Base-by-base conservation (phyloP, 345 rosid species). In the Boechera divaricarpa region DNA sequence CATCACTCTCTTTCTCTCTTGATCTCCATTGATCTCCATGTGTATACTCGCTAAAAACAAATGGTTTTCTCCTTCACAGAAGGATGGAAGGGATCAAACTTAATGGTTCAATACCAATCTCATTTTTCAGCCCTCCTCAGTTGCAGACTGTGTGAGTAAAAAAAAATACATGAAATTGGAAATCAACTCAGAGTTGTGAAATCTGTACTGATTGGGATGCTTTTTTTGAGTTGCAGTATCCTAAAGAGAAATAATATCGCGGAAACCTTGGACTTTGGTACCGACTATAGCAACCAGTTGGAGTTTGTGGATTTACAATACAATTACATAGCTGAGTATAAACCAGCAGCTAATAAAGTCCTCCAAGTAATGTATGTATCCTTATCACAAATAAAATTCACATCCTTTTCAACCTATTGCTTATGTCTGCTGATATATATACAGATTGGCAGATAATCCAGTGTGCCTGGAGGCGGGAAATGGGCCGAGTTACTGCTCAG, bases 131-230 rank as follows among this genome's bases (percentile, higher is more conserved):
- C 82, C 86, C 87, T 70, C 4, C 70, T 61, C 39, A 76, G 47
- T 84, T 96, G 74, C 87, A 90, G 83, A 90, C 87, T 1, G 87
- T 89, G 99, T 96, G 63, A 83, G 98, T 78, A 4, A 9, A 53
- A 10, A 39, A 47, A 15, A 49, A 18, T 36, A 54, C 49, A 45
- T 41, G 24, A 47, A 47, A 69, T 11, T 35, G 1, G 1, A 13
- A 29, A 51, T 13, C 2, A 53, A 29, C 39, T 44, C 15, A 32
- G 28, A 16, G 0, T 9, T 57, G 26, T 59, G 15, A 63, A 51
- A 55, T 29, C 0, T 21, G 9, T 74, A 28, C 53, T 67, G 15
- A 53, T 35, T 44, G 3, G 5, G 24, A 51, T 61, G 5, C 24
- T 1, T 39, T 36, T 10, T 42, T 67, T 33, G 0, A 59, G 15